A percentile compares a stretch with the other conserved stretches of the same genome.
Evolutionary conservation across 495 filamentous ascomycete genomes (phyloP).

Genomic region (Penicillium canescens): DNA sequence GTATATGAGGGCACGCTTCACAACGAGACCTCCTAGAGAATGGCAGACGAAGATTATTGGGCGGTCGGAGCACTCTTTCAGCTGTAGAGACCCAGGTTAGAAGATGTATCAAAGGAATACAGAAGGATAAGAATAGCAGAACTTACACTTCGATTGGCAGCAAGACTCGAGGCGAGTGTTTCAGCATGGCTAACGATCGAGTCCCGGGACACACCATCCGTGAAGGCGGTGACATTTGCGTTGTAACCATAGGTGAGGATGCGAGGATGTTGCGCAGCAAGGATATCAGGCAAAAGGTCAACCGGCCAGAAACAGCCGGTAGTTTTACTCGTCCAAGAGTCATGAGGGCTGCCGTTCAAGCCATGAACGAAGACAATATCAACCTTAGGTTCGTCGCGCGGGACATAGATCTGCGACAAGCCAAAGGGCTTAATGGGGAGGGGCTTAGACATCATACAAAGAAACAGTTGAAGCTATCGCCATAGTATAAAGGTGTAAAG

Average conservation of each 20-base stretch:
- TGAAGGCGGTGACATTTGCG: slow-evolving; percentile 69
- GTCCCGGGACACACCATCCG: slow-evolving; percentile 63
- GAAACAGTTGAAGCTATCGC: slow-evolving; percentile 4
- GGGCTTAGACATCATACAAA: slow-evolving; percentile 26
- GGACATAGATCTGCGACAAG: slow-evolving; percentile 65
- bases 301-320: slow-evolving; percentile 73
- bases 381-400: slow-evolving; percentile 41
- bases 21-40: slow-evolving; percentile 78
- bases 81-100: slow-evolving; percentile 29
- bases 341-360: slow-evolving; percentile 73
- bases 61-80: slow-evolving; percentile 54
- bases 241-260: slow-evolving; percentile 87
- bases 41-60: slow-evolving; percentile 88
- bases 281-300: slow-evolving; percentile 67
- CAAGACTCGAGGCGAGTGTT: slow-evolving; percentile 64
- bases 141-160: slow-evolving; percentile 59
- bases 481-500: neutral
- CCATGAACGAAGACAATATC: slow-evolving; percentile 79
- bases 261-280: slow-evolving; percentile 62
- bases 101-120: neutral
- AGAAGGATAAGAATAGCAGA: slow-evolving; percentile 32
- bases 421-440: slow-evolving; percentile 62
- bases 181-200: slow-evolving; percentile 83
- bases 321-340: slow-evolving; percentile 70
- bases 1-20: slow-evolving; percentile 70